These are phyloP conservation scores for Paracorniculantispora psalliotae DNA, from an alignment of 2,329 filamentous ascomycete species.

Conservation along the genomic window DNA sequence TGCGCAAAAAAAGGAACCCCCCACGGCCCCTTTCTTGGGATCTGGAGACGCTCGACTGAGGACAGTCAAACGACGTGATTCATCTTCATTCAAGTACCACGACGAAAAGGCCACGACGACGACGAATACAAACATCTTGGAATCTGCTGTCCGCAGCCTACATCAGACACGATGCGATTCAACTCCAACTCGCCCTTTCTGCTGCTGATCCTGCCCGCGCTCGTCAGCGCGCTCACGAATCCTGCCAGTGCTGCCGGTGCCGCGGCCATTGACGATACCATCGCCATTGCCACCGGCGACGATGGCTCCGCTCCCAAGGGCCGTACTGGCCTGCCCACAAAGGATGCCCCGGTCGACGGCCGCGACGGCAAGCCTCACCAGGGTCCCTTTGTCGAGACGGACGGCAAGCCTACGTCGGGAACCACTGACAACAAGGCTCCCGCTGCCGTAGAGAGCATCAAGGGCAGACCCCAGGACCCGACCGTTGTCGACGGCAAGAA, in stretches of 20 bases:
- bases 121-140: neutral
- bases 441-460: constrained; percentile 32
- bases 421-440: constrained; percentile 24
- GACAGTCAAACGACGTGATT: neutral
- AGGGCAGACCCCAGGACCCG: constrained; percentile 47
- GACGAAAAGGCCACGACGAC: neutral
- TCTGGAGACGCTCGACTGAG: neutral
- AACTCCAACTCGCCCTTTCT: constrained; percentile 47
- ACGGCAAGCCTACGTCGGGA: constrained; percentile 27
- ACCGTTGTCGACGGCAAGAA: constrained; percentile 54
- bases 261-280: neutral
- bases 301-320: constrained; percentile 25
- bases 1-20: neutral
- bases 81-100: neutral
- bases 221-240: constrained; percentile 37
- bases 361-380: constrained; percentile 90
- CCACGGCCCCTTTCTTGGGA: neutral
- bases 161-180: constrained; percentile 45
- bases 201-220: constrained; percentile 49
- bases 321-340: constrained; percentile 43
- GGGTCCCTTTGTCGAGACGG: constrained; percentile 69
- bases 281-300: constrained; percentile 20
- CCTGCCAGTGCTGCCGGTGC: neutral
- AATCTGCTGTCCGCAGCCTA: neutral
- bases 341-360: constrained; percentile 85